A percentile compares a stretch with the other conserved stretches of the same genome.
These are phyloP conservation scores for Phytopythium ostracodes DNA, from an alignment of 352 stramenopile genomes.

Conservation along the genomic window DNA sequence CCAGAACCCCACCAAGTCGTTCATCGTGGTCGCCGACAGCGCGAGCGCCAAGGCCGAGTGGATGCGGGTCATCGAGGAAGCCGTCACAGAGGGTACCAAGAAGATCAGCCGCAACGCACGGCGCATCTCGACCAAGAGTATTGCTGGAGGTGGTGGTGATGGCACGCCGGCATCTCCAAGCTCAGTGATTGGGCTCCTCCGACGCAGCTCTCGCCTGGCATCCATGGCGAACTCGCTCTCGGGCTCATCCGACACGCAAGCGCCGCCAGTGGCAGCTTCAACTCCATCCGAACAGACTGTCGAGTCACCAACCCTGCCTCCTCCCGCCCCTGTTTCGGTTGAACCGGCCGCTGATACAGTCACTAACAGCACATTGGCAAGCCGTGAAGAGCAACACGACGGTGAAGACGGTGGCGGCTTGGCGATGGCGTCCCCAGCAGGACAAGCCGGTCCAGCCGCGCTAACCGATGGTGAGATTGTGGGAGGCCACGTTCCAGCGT, in stretches of 20 bases:
- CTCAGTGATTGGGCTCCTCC: slow-evolving; percentile 52
- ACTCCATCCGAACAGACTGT: not conserved
- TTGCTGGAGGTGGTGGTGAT: not conserved
- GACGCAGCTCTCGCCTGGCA: slow-evolving; percentile 40
- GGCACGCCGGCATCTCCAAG: slow-evolving; percentile 17
- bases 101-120: slow-evolving; percentile 73
- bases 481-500: not conserved
- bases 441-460: not conserved
- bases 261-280: not conserved
- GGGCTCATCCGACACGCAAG: not conserved
- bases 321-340: not conserved
- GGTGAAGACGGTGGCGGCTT: not conserved
- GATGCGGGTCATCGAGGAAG: slow-evolving; percentile 79
- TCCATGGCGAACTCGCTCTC: slow-evolving; percentile 23
- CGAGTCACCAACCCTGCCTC: not conserved
- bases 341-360: not conserved
- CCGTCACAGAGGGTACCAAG: slow-evolving; percentile 64
- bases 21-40: slow-evolving; percentile 76
- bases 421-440: not conserved
- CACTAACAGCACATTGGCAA: not conserved
- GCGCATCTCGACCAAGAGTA: slow-evolving; percentile 43
- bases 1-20: slow-evolving; percentile 80
- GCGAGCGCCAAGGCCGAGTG: slow-evolving; percentile 66
- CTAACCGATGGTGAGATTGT: not conserved
- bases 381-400: not conserved